Percentiles rank a stretch among this genome's conserved stretches.
These are phyloP conservation scores for Umbelopsis sp. DNA, from an alignment of 192 early-diverging fungal species.

Conservation along the genomic window DNA sequence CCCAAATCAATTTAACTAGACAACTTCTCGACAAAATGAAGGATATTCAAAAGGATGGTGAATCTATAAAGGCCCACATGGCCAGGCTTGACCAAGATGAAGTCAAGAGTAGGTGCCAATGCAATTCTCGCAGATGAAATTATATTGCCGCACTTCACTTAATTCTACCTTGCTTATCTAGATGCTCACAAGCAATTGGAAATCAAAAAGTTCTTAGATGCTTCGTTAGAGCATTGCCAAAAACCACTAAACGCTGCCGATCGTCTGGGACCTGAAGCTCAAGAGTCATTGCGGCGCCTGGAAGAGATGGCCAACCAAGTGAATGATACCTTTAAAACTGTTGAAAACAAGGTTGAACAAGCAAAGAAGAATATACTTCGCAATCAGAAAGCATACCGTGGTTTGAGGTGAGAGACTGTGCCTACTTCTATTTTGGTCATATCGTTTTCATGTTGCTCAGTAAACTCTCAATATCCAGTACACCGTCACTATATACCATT, in stretches of 20 bases:
- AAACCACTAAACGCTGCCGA: too few species aligned
- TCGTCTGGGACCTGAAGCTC: neutral
- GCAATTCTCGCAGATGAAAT: neutral
- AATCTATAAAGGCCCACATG: neutral
- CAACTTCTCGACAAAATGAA: slow-evolving; percentile 8
- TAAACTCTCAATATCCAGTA: neutral
- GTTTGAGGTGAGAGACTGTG: neutral
- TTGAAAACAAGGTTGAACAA: neutral
- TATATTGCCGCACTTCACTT: neutral
- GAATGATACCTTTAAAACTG: neutral
- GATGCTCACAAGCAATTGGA: slow-evolving; percentile 8
- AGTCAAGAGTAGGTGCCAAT: neutral
- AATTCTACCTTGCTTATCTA: neutral
- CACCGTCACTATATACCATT: slow-evolving; percentile 18
- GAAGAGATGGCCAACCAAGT: neutral
- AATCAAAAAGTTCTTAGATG: slow-evolving; percentile 2
- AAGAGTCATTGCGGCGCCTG: neutral
- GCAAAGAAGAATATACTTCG: slow-evolving; percentile 11
- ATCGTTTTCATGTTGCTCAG: neutral
- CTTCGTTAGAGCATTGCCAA: neutral
- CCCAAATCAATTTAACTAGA: neutral
- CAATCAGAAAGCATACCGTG: slow-evolving; percentile 4
- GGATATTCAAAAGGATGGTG: neutral
- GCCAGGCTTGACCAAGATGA: neutral
- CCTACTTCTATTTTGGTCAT: neutral